Percentiles rank a stretch among this genome's conserved stretches.
Evolutionary conservation across 345 rosid species (phyloP).

Genomic region (Eucalyptus regnans): DNA sequence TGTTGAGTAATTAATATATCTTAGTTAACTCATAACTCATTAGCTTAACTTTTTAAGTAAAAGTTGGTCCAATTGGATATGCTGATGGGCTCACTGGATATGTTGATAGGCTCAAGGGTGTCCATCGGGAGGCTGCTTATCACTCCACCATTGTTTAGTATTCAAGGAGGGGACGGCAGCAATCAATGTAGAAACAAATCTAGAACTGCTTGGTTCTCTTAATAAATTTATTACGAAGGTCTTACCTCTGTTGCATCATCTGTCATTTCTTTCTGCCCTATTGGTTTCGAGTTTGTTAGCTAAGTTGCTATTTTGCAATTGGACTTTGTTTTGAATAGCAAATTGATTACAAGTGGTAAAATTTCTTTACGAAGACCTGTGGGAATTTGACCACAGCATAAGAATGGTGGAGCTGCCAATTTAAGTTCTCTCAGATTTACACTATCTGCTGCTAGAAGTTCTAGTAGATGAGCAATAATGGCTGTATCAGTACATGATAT

Average conservation of each 20-base stretch:
- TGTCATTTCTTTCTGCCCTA: neutral
- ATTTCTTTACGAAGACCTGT: too few species aligned
- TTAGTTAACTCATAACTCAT: too few species aligned
- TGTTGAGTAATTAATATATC: too few species aligned
- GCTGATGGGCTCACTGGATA: too few species aligned
- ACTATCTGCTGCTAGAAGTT: too few species aligned
- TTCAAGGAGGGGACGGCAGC: conserved; percentile 48
- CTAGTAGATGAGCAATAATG: too few species aligned
- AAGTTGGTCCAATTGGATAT: too few species aligned
- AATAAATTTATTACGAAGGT: conserved; percentile 91
- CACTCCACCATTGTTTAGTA: conserved; percentile 40
- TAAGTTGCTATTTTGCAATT: too few species aligned
- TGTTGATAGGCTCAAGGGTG: conserved; percentile 30
- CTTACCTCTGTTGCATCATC: neutral
- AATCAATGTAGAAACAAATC: conserved; percentile 49
- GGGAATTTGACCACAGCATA: neutral
- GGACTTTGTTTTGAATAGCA: too few species aligned
- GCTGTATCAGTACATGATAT: too few species aligned
- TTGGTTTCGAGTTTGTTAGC: neutral
- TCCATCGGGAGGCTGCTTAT: conserved; percentile 82
- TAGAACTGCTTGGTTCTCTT: conserved; percentile 56
- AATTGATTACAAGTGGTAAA: too few species aligned
- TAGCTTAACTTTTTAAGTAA: too few species aligned
- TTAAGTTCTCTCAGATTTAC: neutral
- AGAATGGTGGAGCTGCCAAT: neutral